These are phyloP conservation scores for Pestalotiopsis fici DNA, from an alignment of 2,329 filamentous ascomycete species.

Conservation along the genomic window DNA sequence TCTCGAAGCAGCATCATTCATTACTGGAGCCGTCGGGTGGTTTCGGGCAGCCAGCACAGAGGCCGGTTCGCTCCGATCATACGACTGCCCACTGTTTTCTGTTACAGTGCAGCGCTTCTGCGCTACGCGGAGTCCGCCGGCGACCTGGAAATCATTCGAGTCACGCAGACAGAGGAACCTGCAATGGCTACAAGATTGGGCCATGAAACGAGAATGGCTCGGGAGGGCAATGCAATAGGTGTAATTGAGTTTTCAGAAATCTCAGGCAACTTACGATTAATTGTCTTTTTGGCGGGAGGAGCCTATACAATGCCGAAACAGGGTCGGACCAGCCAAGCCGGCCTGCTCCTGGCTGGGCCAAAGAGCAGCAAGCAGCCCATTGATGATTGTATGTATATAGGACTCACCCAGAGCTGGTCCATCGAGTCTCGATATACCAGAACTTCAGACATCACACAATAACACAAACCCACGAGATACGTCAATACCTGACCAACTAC, in stretches of 20 bases:
- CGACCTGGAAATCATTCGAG: constrained; percentile 3
- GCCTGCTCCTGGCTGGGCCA: not conserved
- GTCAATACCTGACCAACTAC: too few species aligned
- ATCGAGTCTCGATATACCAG: not conserved
- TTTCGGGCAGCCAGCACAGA: not conserved
- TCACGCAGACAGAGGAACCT: not conserved
- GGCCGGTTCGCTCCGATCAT: constrained; percentile 2
- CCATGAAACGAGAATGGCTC: constrained; percentile 2
- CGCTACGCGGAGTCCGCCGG: constrained; percentile 2
- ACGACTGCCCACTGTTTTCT: not conserved
- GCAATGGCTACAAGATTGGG: not conserved
- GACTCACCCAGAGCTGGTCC: too few species aligned
- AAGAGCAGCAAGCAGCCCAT: not conserved
- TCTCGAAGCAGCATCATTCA: not conserved
- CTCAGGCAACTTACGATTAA: not conserved
- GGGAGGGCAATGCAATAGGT: not conserved
- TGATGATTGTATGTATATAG: not conserved
- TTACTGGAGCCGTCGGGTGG: not conserved
- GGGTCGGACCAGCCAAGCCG: not conserved
- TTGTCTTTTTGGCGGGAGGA: not conserved
- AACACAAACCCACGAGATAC: not conserved
- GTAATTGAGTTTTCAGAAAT: not conserved
- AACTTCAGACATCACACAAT: not conserved
- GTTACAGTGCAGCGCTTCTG: not conserved
- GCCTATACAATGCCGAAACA: not conserved